These are phyloP conservation scores for Vitis amurensis DNA, from an alignment of 164 flowering plant genomes.

Conservation along the genomic window DNA sequence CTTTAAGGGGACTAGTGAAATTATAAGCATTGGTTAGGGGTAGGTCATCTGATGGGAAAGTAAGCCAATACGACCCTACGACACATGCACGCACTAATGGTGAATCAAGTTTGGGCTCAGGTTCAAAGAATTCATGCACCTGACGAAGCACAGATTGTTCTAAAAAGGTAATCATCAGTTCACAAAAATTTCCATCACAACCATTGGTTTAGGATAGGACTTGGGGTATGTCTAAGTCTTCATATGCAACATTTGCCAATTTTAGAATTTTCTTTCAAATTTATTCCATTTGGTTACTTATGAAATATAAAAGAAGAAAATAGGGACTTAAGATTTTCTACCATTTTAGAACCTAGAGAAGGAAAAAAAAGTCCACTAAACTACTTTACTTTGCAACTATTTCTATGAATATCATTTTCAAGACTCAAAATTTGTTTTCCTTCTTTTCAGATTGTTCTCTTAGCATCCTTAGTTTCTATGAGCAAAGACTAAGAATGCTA, in stretches of 20 bases:
- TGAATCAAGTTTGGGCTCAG: conserved; percentile 49
- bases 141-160: conserved; percentile 12
- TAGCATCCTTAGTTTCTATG: too few relatives aligned
- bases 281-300: too few relatives aligned
- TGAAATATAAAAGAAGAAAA: too few relatives aligned
- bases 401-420: not conserved
- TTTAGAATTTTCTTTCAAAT: too few relatives aligned
- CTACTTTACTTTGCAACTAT: too few relatives aligned
- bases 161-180: conserved; percentile 12
- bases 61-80: conserved; percentile 30
- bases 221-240: conserved; percentile 1
- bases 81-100: conserved; percentile 41
- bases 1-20: conserved; percentile 49
- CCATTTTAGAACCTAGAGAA: too few relatives aligned
- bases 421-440: not conserved
- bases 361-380: too few relatives aligned
- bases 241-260: too few relatives aligned
- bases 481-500: too few relatives aligned
- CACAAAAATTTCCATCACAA: conserved; percentile 3
- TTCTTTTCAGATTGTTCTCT: too few relatives aligned
- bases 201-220: not conserved
- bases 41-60: conserved; percentile 45
- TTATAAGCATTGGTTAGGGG: conserved; percentile 54
- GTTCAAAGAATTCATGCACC: conserved; percentile 36
- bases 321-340: too few relatives aligned